Evolutionary conservation across 805 yeast species (phyloP).

Genomic region (Saturnispora quitensis): DNA sequence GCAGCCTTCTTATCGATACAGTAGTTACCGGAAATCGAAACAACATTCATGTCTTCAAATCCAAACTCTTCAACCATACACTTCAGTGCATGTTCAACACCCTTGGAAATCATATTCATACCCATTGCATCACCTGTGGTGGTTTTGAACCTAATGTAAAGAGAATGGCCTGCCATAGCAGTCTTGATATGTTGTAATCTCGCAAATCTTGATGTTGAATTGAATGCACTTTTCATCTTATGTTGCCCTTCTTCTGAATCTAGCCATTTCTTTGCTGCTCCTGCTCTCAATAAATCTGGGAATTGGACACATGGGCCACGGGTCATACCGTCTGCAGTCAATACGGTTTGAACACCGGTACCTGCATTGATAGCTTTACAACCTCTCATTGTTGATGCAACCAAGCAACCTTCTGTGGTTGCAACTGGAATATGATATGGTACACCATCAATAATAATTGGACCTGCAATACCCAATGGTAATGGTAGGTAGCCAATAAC

Average conservation of each 20-base stretch:
- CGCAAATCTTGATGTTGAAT: constrained; percentile 96
- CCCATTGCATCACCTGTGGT: constrained; percentile 99
- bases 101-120: constrained; percentile 99
- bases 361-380: constrained; percentile 97
- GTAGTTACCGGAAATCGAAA: constrained; percentile 93
- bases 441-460: constrained; percentile 80
- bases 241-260: constrained; percentile 92
- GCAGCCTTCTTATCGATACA: constrained; percentile 98
- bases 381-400: constrained; percentile 98
- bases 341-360: constrained; percentile 88
- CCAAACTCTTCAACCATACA: constrained; percentile 84
- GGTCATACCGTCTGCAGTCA: constrained; percentile 97
- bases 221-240: constrained; percentile 76
- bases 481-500: constrained; percentile 95
- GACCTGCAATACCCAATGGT: constrained; percentile 98
- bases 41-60: constrained; percentile 86
- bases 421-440: constrained; percentile 96
- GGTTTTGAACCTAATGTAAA: constrained; percentile 91
- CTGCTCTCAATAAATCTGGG: constrained; percentile 76
- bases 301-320: constrained; percentile 97
- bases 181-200: constrained; percentile 85
- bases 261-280: constrained; percentile 90
- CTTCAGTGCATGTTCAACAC: constrained; percentile 81
- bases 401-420: constrained; percentile 97
- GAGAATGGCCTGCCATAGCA: constrained; percentile 85